A percentile compares a stretch with the other conserved stretches of the same genome.
phyloP scores from a whole-genome alignment of 306 rosid species.

The Argentina anserina region DNA sequence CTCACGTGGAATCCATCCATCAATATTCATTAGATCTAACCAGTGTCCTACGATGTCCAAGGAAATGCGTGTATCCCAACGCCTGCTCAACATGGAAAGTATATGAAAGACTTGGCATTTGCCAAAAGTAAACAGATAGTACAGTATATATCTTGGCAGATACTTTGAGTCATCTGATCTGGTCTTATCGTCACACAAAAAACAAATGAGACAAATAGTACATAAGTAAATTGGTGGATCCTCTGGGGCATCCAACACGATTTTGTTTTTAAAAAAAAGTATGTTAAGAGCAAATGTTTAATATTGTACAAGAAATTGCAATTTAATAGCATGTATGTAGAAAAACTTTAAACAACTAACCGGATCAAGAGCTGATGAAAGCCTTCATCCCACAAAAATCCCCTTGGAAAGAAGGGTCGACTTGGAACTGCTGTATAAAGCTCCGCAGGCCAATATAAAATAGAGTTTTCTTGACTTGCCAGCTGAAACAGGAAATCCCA shows the following conservation, averaged over 20 bases:
- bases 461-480: constrained; percentile 38
- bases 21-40: constrained; percentile 89
- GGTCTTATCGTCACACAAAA: background rate
- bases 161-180: background rate
- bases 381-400: constrained; percentile 99
- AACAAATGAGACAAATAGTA: background rate
- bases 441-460: constrained; percentile 93
- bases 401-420: constrained; percentile 93
- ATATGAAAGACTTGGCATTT: background rate
- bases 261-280: background rate
- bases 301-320: background rate
- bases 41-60: constrained; percentile 92
- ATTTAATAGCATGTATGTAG: constrained; percentile 5
- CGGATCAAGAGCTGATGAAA: constrained; percentile 92
- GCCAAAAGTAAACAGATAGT: background rate
- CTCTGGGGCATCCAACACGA: background rate
- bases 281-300: background rate
- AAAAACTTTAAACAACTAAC: constrained; percentile 39
- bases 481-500: constrained; percentile 52
- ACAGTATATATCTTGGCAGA: background rate
- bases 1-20: constrained; percentile 99
- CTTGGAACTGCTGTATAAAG: constrained; percentile 96
- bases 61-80: constrained; percentile 81
- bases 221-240: background rate
- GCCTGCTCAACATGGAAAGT: constrained; percentile 54